A percentile compares a stretch with the other conserved stretches of the same genome.
phyloP scores from a whole-genome alignment of 1,284 basidiomycete species.

The Paramarasmius palmivorus region DNA sequence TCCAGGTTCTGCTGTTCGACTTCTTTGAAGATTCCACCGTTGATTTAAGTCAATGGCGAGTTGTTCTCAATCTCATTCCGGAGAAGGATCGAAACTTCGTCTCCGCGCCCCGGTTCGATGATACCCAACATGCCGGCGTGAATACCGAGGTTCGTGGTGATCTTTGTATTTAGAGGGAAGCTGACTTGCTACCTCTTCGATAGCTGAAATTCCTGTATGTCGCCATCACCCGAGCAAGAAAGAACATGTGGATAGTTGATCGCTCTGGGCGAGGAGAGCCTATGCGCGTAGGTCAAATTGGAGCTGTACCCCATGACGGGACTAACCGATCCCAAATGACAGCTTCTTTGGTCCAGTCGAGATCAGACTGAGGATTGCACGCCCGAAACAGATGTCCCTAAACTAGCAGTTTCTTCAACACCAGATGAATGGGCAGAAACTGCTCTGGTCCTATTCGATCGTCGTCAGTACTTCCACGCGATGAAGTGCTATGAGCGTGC shows the following conservation, averaged over 20 bases:
- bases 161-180: slow-evolving; percentile 1
- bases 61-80: slow-evolving; percentile 49
- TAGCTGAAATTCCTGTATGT: slow-evolving; percentile 72
- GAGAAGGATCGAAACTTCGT: slow-evolving; percentile 20
- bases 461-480: slow-evolving; percentile 58
- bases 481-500: slow-evolving; percentile 65
- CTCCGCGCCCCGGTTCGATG: slow-evolving; percentile 51
- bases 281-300: slow-evolving; percentile 47
- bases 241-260: slow-evolving; percentile 70
- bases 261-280: slow-evolving; percentile 55
- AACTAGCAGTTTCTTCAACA: slow-evolving; percentile 47
- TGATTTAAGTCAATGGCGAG: slow-evolving; percentile 55
- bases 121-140: slow-evolving; percentile 48
- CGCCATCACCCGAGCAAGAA: slow-evolving; percentile 67
- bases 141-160: slow-evolving; percentile 51
- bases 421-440: slow-evolving; percentile 57
- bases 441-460: slow-evolving; percentile 53
- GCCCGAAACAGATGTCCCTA: slow-evolving; percentile 45
- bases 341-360: slow-evolving; percentile 51
- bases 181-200: background rate
- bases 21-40: slow-evolving; percentile 68
- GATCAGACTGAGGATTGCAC: slow-evolving; percentile 43
- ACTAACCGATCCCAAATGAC: background rate
- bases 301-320: background rate
- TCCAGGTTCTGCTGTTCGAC: slow-evolving; percentile 67